Evolutionary conservation across 176 grass and related monocot genomes (phyloP).

Genomic region (Bonia amplexicaulis): DNA sequence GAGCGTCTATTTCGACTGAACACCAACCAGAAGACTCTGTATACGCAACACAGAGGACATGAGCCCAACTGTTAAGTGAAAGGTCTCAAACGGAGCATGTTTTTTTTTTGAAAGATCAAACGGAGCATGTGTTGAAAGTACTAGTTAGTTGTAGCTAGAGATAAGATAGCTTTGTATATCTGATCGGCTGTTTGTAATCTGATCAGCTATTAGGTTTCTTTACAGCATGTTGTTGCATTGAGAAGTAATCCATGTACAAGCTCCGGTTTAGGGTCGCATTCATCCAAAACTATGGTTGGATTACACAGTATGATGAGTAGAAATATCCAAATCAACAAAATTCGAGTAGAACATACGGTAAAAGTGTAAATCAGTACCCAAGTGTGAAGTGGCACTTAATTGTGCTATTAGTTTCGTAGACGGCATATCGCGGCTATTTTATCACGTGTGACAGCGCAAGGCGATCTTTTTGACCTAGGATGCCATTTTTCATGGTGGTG

Average conservation of each 20-base stretch:
- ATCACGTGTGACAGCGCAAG: background rate
- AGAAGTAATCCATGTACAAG: background rate
- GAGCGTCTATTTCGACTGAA: too few species aligned
- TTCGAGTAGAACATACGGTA: background rate
- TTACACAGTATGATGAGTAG: background rate
- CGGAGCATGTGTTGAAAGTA: too few species aligned
- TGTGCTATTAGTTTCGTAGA: background rate
- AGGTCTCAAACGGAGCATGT: background rate
- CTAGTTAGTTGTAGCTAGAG: too few species aligned
- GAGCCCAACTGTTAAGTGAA: background rate
- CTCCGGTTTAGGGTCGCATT: background rate
- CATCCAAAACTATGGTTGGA: background rate
- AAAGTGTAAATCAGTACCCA: background rate
- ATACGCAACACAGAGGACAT: background rate
- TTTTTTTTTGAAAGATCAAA: too few species aligned
- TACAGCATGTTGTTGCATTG: background rate
- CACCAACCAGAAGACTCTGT: too few species aligned
- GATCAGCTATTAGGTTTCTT: too few species aligned
- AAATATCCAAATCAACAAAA: background rate
- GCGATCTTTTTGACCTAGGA: background rate
- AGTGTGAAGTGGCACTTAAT: background rate
- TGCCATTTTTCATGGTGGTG: background rate
- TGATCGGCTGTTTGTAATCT: too few species aligned
- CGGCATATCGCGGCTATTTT: background rate
- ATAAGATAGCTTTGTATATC: too few species aligned